phyloP scores from a whole-genome alignment of 768 basidiomycete species.

The Pleurotus salmoneostramineus region DNA sequence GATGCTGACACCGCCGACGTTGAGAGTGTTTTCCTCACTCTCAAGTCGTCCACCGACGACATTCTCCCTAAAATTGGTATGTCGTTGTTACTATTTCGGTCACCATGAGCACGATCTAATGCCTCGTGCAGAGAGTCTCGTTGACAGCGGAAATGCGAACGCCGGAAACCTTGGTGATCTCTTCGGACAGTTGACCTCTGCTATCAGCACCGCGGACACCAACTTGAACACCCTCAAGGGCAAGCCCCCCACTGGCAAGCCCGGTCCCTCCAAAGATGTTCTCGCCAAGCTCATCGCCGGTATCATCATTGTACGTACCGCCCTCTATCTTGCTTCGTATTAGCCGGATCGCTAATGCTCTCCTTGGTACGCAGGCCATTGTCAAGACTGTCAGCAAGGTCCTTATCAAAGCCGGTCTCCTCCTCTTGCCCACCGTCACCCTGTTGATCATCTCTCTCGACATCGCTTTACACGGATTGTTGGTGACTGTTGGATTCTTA shows the following conservation, averaged over 20 bases:
- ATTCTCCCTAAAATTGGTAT: slow-evolving; percentile 20
- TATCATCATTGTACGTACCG: slow-evolving; percentile 17
- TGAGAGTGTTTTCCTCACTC: slow-evolving; percentile 14
- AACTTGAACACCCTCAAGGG: slow-evolving; percentile 14
- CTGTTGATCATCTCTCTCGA: slow-evolving; percentile 20
- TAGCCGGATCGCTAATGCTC: background rate
- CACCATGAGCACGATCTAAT: background rate
- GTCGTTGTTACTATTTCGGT: background rate
- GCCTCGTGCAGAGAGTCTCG: slow-evolving; percentile 6
- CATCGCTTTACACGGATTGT: slow-evolving; percentile 19
- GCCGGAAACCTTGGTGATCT: slow-evolving; percentile 16
- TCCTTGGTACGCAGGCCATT: slow-evolving; percentile 13
- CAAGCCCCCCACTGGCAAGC: slow-evolving; percentile 11
- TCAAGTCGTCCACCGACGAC: slow-evolving; percentile 15
- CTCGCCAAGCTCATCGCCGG: slow-evolving; percentile 22
- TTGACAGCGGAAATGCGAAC: slow-evolving; percentile 13
- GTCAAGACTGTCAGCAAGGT: slow-evolving; percentile 16
- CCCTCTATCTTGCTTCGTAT: background rate
- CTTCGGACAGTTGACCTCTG: slow-evolving; percentile 15
- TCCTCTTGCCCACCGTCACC: slow-evolving; percentile 18
- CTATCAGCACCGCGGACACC: slow-evolving; percentile 18
- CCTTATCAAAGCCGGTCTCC: slow-evolving; percentile 15
- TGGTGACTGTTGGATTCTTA: slow-evolving; percentile 21
- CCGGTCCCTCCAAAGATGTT: slow-evolving; percentile 20
- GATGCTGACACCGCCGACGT: slow-evolving; percentile 15